Conservation (phyloP, 148 eudicot genomes). For the Camellia japonica region DNA sequence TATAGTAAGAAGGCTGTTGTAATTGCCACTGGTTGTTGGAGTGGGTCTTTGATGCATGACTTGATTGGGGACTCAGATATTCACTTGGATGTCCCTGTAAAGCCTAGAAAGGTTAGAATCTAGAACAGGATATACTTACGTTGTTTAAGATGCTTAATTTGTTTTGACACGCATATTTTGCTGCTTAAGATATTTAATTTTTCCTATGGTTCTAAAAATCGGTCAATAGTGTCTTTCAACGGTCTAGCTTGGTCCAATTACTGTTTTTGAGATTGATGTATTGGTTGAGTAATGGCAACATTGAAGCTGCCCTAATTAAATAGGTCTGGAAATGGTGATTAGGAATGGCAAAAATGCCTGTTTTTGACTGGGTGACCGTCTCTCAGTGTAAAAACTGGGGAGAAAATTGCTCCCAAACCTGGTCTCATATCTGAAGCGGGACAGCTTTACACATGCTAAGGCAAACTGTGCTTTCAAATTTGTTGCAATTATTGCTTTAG, state of each 20-base stretch:
- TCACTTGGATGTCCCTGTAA: constrained; percentile 60
- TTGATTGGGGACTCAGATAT: constrained; percentile 47
- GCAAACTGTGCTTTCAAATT: neutral
- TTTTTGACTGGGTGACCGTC: neutral
- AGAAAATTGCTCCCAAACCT: too few species aligned
- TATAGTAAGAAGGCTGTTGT: constrained; percentile 63
- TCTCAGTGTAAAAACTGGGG: neutral
- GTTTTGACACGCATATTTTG: neutral
- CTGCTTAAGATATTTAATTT: neutral
- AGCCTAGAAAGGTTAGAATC: constrained; percentile 81
- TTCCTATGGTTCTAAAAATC: neutral
- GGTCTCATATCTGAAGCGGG: neutral
- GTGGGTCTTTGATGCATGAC: constrained; percentile 72
- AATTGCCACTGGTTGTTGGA: constrained; percentile 94
- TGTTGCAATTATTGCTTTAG: neutral
- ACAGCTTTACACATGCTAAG: neutral
- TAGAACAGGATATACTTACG: neutral
- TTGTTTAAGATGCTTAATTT: neutral
- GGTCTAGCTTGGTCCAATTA: neutral
- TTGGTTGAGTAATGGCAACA: neutral
- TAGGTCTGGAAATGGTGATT: neutral
- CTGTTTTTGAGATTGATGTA: neutral
- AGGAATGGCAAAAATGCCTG: neutral
- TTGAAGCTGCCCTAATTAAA: neutral
- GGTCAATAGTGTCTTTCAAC: too few species aligned